Evolutionary conservation across 2,329 filamentous ascomycete species (phyloP).

Genomic region (Cladosporium velox): DNA sequence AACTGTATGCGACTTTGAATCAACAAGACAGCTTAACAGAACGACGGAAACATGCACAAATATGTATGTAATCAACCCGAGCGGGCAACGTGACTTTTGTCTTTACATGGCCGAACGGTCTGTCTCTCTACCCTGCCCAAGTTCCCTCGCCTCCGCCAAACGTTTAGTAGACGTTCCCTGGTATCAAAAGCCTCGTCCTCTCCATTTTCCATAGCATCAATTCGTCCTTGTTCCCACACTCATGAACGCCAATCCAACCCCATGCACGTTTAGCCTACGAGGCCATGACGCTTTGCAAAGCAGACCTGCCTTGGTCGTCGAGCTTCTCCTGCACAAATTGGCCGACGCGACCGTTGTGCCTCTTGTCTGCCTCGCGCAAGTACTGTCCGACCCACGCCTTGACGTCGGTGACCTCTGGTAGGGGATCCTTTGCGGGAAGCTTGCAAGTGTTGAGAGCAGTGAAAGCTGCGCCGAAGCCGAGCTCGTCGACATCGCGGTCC

Average conservation of each 20-base stretch:
- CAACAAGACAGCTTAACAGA: not conserved
- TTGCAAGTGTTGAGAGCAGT: constrained; percentile 91
- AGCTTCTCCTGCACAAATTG: constrained; percentile 73
- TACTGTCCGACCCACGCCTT: constrained; percentile 81
- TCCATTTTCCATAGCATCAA: constrained; percentile 1
- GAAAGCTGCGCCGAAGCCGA: constrained; percentile 92
- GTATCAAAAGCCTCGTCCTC: constrained; percentile 9
- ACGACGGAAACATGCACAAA: not conserved
- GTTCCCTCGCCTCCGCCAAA: not conserved
- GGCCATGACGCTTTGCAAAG: constrained; percentile 42
- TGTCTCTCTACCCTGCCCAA: not conserved
- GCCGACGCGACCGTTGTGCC: constrained; percentile 70
- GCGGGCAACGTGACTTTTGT: not conserved
- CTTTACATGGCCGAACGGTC: constrained; percentile 10
- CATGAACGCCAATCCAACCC: not conserved
- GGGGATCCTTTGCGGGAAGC: constrained; percentile 72
- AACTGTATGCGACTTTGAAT: not conserved
- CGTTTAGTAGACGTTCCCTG: constrained; percentile 9
- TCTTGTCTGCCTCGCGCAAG: constrained; percentile 73
- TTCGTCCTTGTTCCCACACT: not conserved
- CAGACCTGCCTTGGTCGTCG: constrained; percentile 42
- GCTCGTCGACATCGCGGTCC: constrained; percentile 91
- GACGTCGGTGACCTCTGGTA: constrained; percentile 79
- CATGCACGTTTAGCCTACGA: constrained; percentile 23
- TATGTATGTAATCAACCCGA: not conserved